phyloP scores from a whole-genome alignment of 176 grass and related monocot genomes.

The Aegilops umbellulata region DNA sequence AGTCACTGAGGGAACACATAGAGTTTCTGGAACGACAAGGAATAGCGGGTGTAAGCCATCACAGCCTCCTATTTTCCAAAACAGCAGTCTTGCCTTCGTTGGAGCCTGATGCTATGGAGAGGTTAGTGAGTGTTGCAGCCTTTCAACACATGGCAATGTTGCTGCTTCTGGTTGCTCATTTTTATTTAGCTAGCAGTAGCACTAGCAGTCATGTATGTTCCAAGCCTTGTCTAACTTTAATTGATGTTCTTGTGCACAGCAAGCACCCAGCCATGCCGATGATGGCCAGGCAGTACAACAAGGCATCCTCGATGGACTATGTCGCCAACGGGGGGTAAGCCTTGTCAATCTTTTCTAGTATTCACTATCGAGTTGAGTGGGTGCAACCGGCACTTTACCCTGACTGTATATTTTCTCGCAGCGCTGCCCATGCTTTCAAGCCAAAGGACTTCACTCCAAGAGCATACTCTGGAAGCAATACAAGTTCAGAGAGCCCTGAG shows the following conservation, averaged over 20 bases:
- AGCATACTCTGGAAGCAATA: constrained; percentile 20
- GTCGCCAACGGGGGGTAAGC: constrained; percentile 46
- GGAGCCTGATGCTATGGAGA: constrained; percentile 47
- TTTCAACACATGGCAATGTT: neutral
- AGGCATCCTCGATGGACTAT: constrained; percentile 41
- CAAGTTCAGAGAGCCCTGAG: constrained; percentile 55
- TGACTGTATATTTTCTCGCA: constrained; percentile 17
- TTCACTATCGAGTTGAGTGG: neutral
- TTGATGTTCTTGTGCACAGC: constrained; percentile 41
- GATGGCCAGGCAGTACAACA: constrained; percentile 34
- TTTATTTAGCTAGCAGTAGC: neutral
- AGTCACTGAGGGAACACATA: constrained; percentile 61
- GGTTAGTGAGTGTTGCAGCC: constrained; percentile 23
- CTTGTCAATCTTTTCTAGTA: neutral
- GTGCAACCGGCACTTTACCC: neutral
- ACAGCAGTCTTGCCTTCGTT: constrained; percentile 71
- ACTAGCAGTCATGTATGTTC: neutral
- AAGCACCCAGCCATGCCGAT: constrained; percentile 21
- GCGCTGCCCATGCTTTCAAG: constrained; percentile 65
- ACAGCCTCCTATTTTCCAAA: constrained; percentile 91
- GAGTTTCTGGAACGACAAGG: constrained; percentile 70
- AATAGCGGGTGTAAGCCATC: constrained; percentile 89
- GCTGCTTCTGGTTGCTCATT: neutral
- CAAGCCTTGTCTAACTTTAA: neutral
- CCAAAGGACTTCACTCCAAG: constrained; percentile 72